phyloP scores from a whole-genome alignment of 495 filamentous ascomycete species.

The Aspergillus nanangensis region DNA sequence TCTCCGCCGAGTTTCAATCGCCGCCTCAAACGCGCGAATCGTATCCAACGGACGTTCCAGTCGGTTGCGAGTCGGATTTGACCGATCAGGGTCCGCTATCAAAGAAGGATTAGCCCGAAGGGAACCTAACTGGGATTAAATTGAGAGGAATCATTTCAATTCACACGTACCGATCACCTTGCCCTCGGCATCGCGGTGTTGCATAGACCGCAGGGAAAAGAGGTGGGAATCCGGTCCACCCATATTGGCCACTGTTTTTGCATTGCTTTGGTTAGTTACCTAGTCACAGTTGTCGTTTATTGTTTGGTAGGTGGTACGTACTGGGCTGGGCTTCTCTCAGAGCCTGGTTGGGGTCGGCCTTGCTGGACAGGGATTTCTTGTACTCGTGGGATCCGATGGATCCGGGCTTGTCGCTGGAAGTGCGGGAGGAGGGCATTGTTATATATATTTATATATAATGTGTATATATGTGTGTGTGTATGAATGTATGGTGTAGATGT shows the following conservation, averaged over 20 bases:
- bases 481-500: no score
- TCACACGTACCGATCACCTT: constrained; percentile 78
- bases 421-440: constrained; percentile 20
- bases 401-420: constrained; percentile 24
- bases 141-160: no score
- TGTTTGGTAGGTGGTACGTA: constrained; percentile 41
- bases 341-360: constrained; percentile 82
- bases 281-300: background rate
- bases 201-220: constrained; percentile 61
- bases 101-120: no score
- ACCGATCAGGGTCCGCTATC: constrained; percentile 37
- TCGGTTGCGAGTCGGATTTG: constrained; percentile 71
- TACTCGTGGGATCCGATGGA: constrained; percentile 23
- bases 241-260: constrained; percentile 6
- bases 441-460: no score
- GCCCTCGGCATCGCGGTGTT: constrained; percentile 75
- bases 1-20: constrained; percentile 60
- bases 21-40: constrained; percentile 85
- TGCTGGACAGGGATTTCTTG: constrained; percentile 61
- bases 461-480: no score
- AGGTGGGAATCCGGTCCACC: constrained; percentile 26
- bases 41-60: constrained; percentile 91
- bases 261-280: no score
- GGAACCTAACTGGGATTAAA: no score
- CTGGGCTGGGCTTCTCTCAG: constrained; percentile 81